These are phyloP conservation scores for Elaphomyces granulatus DNA, from an alignment of 495 filamentous ascomycete genomes.

Conservation along the genomic window DNA sequence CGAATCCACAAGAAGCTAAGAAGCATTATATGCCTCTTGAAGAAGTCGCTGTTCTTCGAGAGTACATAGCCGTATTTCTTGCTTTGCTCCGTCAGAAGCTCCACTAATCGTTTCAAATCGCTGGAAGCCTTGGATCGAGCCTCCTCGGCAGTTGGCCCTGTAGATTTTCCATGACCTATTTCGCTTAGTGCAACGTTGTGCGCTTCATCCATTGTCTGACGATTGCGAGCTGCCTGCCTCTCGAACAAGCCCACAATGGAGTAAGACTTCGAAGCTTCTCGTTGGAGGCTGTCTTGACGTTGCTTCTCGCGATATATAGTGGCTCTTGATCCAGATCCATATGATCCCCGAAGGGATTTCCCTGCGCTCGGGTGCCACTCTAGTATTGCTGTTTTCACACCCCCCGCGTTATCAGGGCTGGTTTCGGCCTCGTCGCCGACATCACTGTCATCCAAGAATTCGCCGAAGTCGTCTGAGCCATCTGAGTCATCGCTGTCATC, in stretches of 20 bases:
- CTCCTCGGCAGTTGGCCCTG: not conserved
- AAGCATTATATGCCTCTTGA: not conserved
- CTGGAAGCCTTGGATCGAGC: not conserved
- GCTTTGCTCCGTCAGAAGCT: not conserved
- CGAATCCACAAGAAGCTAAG: not conserved
- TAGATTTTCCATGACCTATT: not conserved
- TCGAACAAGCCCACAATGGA: not conserved
- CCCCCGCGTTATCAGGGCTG: no score
- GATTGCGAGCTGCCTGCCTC: not conserved
- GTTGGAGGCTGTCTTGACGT: not conserved
- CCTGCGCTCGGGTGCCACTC: no score
- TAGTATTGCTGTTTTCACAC: no score
- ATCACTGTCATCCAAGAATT: not conserved
- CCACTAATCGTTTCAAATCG: not conserved
- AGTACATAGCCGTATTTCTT: not conserved
- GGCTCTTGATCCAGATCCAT: no score
- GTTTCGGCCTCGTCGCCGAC: not conserved
- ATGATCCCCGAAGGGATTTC: no score
- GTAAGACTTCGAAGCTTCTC: not conserved
- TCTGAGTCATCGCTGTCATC: not conserved
- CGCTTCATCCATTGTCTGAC: not conserved
- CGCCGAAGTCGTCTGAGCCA: not conserved
- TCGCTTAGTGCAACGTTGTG: not conserved
- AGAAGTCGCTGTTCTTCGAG: not conserved
- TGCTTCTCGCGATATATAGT: no score